phyloP scores from a whole-genome alignment of 1,284 basidiomycete species.

The Hymenochaete sp. region DNA sequence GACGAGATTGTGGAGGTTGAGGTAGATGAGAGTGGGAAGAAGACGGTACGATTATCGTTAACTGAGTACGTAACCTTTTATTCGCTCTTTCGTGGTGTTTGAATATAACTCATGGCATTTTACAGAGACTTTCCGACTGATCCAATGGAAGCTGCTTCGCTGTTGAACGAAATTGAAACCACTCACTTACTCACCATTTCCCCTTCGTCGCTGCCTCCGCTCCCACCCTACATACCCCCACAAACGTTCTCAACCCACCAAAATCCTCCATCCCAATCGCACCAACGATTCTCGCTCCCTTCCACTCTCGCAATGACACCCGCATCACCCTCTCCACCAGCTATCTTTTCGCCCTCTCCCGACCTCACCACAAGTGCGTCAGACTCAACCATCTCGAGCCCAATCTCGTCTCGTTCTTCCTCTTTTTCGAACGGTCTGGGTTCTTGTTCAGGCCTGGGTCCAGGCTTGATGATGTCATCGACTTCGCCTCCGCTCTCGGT shows the following conservation, averaged over 20 bases:
- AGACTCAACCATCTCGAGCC: slow-evolving; percentile 9
- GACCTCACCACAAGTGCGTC: neutral
- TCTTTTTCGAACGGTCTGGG: slow-evolving; percentile 14
- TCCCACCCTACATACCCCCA: slow-evolving; percentile 19
- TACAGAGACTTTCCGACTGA: slow-evolving; percentile 17
- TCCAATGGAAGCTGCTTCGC: slow-evolving; percentile 9
- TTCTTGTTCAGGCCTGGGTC: too few relatives aligned
- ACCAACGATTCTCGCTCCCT: too few relatives aligned
- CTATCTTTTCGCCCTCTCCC: slow-evolving; percentile 1
- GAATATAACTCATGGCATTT: slow-evolving; percentile 41
- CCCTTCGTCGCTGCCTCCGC: slow-evolving; percentile 33
- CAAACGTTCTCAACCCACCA: neutral
- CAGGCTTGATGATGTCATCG: too few relatives aligned
- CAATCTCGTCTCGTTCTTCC: slow-evolving; percentile 15
- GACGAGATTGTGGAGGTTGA: slow-evolving; percentile 30
- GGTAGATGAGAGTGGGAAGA: neutral
- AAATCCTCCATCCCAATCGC: neutral
- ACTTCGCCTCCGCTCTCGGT: slow-evolving; percentile 2
- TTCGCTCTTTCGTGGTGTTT: slow-evolving; percentile 17
- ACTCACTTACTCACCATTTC: slow-evolving; percentile 22
- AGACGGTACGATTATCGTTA: slow-evolving; percentile 7
- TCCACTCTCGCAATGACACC: too few relatives aligned
- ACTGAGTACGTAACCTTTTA: slow-evolving; percentile 12
- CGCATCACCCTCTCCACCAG: neutral
- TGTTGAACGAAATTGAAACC: slow-evolving; percentile 15